These are phyloP conservation scores for Rhodotorula kratochvilovae DNA, from an alignment of 768 basidiomycete genomes.

Conservation along the genomic window DNA sequence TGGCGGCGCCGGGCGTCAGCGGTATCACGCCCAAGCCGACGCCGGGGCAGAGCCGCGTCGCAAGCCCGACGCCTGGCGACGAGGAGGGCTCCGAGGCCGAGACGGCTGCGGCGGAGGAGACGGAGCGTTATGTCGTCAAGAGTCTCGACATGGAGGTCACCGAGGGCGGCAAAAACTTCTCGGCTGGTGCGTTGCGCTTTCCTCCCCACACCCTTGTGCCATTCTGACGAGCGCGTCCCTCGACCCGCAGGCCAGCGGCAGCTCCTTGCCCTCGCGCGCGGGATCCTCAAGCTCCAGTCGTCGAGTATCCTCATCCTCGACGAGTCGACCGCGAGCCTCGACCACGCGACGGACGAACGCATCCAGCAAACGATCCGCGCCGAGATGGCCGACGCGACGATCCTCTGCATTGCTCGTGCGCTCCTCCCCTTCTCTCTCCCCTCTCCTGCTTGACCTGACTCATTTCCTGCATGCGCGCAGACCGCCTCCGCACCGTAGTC, in stretches of 20 bases:
- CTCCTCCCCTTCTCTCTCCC: conserved; percentile 47
- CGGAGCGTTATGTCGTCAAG: conserved; percentile 35
- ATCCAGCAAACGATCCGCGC: conserved; percentile 71
- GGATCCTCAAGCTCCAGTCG: conserved; percentile 41
- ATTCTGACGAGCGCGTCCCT: too few species aligned
- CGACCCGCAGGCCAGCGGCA: conserved; percentile 38
- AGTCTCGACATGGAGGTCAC: conserved; percentile 32
- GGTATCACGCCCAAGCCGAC: conserved; percentile 14
- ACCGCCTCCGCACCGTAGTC: conserved; percentile 46
- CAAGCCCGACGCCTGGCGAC: conserved; percentile 7
- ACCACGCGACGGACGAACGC: conserved; percentile 44
- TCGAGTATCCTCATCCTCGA: conserved; percentile 44
- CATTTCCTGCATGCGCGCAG: background rate
- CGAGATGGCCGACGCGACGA: conserved; percentile 65
- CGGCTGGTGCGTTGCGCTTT: conserved; percentile 34
- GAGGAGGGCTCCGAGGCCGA: conserved; percentile 1
- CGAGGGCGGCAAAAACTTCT: conserved; percentile 44
- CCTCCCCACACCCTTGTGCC: background rate
- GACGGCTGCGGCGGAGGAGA: conserved; percentile 24
- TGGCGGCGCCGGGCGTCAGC: conserved; percentile 36
- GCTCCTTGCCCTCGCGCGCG: conserved; percentile 44
- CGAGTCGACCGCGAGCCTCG: conserved; percentile 44
- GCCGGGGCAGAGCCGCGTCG: conserved; percentile 6
- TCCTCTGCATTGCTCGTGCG: conserved; percentile 79
- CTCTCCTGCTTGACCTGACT: background rate